phyloP scores from a whole-genome alignment of 768 basidiomycete genomes.

The Termitomyces sp. region DNA sequence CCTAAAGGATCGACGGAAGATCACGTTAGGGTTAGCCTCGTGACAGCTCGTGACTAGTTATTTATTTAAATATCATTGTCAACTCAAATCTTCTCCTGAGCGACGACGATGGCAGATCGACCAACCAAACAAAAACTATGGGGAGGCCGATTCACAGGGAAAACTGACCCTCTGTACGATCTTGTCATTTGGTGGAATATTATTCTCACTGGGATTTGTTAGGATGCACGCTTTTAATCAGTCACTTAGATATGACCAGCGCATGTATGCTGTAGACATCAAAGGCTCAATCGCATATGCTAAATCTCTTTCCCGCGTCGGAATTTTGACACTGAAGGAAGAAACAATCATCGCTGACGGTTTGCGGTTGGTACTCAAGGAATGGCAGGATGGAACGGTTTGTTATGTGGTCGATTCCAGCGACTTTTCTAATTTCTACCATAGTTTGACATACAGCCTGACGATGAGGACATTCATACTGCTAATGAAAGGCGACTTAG shows the following conservation, averaged over 20 bases:
- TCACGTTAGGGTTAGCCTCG: background rate
- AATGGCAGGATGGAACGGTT: conserved; percentile 82
- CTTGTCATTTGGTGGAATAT: background rate
- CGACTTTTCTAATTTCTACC: background rate
- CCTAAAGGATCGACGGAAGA: background rate
- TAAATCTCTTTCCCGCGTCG: conserved; percentile 74
- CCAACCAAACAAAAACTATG: conserved; percentile 69
- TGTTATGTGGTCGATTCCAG: conserved; percentile 18
- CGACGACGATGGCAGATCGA: conserved; percentile 20
- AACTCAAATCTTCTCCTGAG: background rate
- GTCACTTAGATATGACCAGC: conserved; percentile 89
- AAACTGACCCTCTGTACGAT: conserved; percentile 80
- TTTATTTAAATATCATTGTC: background rate
- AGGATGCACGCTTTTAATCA: conserved; percentile 99
- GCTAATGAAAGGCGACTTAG: conserved; percentile 94
- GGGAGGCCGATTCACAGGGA: conserved; percentile 87
- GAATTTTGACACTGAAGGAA: conserved; percentile 79
- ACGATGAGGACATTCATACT: conserved; percentile 99
- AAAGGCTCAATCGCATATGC: conserved; percentile 95
- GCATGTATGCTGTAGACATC: conserved; percentile 92
- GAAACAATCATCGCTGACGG: conserved; percentile 69
- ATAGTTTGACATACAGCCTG: conserved; percentile 73
- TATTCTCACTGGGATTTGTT: conserved; percentile 8
- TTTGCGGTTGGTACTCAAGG: conserved; percentile 66
- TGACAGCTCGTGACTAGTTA: background rate